A percentile compares a stretch with the other conserved stretches of the same genome.
These are phyloP conservation scores for Sporothrix pallida DNA, from an alignment of 2,329 filamentous ascomycete genomes.

Conservation along the genomic window DNA sequence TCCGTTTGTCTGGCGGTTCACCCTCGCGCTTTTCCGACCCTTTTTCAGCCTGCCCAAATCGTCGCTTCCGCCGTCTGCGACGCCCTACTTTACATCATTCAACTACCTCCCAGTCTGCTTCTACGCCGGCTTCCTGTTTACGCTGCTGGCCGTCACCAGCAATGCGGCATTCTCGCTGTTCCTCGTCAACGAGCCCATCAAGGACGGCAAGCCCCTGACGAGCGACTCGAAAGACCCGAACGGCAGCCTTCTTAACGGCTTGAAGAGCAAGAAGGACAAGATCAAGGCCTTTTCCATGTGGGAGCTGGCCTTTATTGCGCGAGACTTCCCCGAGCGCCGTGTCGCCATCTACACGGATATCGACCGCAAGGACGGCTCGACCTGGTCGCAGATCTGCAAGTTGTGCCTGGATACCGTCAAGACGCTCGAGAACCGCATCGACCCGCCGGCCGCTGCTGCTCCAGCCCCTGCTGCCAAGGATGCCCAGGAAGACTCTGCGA, in stretches of 20 bases:
- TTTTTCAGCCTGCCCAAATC: slow-evolving; percentile 78
- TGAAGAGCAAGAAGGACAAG: slow-evolving; percentile 81
- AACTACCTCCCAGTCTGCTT: slow-evolving; percentile 62
- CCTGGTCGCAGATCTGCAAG: slow-evolving; percentile 79
- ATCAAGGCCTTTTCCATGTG: slow-evolving; percentile 86
- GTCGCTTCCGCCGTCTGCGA: slow-evolving; percentile 64
- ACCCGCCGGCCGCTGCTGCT: slow-evolving; percentile 48
- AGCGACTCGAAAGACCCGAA: slow-evolving; percentile 89
- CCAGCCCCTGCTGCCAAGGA: slow-evolving; percentile 40
- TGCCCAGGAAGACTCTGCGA: slow-evolving; percentile 20
- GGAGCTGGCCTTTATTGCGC: slow-evolving; percentile 83
- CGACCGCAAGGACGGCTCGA: slow-evolving; percentile 77
- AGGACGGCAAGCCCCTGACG: slow-evolving; percentile 83
- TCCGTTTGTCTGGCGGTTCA: slow-evolving; percentile 68
- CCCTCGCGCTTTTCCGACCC: slow-evolving; percentile 71
- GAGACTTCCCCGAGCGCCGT: slow-evolving; percentile 74
- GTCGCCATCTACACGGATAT: slow-evolving; percentile 86
- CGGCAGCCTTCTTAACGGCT: slow-evolving; percentile 80
- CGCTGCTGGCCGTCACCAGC: slow-evolving; percentile 75
- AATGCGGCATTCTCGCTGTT: slow-evolving; percentile 82
- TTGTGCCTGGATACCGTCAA: slow-evolving; percentile 73
- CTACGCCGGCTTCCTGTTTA: slow-evolving; percentile 68
- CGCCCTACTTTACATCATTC: slow-evolving; percentile 57
- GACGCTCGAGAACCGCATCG: slow-evolving; percentile 70
- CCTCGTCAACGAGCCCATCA: slow-evolving; percentile 79